Conservation (phyloP, 139 green algal species). For the Chlorella sp. region DNA sequence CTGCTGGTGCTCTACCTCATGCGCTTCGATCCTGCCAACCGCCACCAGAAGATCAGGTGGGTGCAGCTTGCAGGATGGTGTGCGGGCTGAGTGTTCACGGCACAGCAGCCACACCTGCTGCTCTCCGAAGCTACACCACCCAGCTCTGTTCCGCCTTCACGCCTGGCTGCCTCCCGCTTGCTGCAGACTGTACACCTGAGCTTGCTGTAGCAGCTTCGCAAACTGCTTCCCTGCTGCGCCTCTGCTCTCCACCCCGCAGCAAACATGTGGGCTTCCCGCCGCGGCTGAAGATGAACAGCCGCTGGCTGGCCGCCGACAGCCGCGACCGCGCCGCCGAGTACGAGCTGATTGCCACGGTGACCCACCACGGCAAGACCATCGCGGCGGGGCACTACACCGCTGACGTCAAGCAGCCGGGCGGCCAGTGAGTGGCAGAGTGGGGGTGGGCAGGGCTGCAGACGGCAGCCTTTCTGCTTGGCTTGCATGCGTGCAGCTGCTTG, state of each 20-base stretch:
- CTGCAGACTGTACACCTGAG: background rate
- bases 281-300: conserved; percentile 50
- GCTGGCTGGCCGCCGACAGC: conserved; percentile 55
- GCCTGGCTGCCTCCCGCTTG: background rate
- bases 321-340: conserved; percentile 58
- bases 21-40: conserved; percentile 65
- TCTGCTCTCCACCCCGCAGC: conserved; percentile 55
- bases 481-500: background rate
- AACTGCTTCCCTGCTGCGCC: background rate
- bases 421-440: conserved; percentile 1
- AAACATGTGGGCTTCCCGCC: conserved; percentile 67
- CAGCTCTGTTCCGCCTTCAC: too few relatives aligned
- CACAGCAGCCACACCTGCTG: too few relatives aligned
- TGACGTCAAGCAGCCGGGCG: conserved; percentile 75
- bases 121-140: too few relatives aligned
- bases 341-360: conserved; percentile 74
- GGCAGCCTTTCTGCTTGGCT: too few relatives aligned
- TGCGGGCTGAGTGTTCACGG: too few relatives aligned
- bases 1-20: conserved; percentile 83
- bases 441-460: too few relatives aligned
- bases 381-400: conserved; percentile 82
- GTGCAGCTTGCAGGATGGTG: too few relatives aligned
- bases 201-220: background rate
- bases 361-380: conserved; percentile 73
- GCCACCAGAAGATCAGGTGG: conserved; percentile 31